Percentiles rank a stretch among this genome's conserved stretches.
Conservation (phyloP, 352 stramenopile species). For the Pythium scleroteichum region DNA sequence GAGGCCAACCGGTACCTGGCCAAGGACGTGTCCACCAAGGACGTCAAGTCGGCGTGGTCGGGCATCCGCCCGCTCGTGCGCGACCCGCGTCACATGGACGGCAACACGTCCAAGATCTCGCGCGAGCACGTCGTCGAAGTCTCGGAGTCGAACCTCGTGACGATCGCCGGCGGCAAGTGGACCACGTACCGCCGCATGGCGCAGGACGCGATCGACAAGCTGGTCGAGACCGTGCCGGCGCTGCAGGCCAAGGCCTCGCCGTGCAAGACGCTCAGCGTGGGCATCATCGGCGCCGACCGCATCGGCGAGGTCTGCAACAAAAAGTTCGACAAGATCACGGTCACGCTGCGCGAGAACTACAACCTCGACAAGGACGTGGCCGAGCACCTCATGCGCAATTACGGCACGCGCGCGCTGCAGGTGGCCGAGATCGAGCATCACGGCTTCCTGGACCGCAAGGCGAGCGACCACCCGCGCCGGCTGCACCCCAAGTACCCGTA, state of each 20-base stretch:
- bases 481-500: slow-evolving; percentile 95
- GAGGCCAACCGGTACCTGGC: slow-evolving; percentile 92
- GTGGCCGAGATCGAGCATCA: slow-evolving; percentile 90
- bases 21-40: slow-evolving; percentile 84
- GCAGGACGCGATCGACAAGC: slow-evolving; percentile 92
- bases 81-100: slow-evolving; percentile 83
- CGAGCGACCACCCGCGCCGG: slow-evolving; percentile 82
- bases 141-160: slow-evolving; percentile 89
- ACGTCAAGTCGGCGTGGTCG: slow-evolving; percentile 95
- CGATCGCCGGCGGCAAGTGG: slow-evolving; percentile 97
- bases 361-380: slow-evolving; percentile 93
- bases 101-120: slow-evolving; percentile 88
- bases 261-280: slow-evolving; percentile 81
- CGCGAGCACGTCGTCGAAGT: slow-evolving; percentile 95
- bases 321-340: slow-evolving; percentile 95
- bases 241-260: slow-evolving; percentile 65
- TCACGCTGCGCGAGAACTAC: slow-evolving; percentile 94
- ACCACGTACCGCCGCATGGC: slow-evolving; percentile 97
- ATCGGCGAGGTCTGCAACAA: slow-evolving; percentile 94
- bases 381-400: slow-evolving; percentile 95
- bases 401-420: slow-evolving; percentile 95
- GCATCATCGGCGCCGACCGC: slow-evolving; percentile 88
- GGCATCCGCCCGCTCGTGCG: slow-evolving; percentile 94
- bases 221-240: slow-evolving; percentile 79
- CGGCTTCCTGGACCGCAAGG: slow-evolving; percentile 85